These are phyloP conservation scores for Cadophora malorum DNA, from an alignment of 2,329 filamentous ascomycete genomes.

Conservation along the genomic window DNA sequence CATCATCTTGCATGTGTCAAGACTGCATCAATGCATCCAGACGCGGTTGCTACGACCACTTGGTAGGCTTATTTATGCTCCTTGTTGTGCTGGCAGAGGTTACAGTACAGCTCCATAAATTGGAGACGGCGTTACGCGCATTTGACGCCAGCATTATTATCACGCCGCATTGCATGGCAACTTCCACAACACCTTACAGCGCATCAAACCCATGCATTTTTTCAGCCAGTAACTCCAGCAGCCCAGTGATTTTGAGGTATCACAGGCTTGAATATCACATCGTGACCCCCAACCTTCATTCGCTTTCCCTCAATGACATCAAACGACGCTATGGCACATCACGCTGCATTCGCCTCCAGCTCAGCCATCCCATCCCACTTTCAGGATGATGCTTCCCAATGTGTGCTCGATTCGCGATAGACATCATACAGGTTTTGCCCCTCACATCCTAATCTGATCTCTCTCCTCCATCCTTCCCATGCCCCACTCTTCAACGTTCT, in stretches of 20 bases:
- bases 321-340: neutral
- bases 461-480: too few relatives aligned
- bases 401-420: neutral
- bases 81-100: neutral
- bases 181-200: neutral
- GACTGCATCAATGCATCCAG: neutral
- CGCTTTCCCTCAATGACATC: neutral
- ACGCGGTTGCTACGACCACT: neutral
- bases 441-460: neutral
- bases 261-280: neutral
- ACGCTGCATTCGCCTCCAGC: neutral
- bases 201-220: neutral
- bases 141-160: neutral
- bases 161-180: constrained; percentile 1
- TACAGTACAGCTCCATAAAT: neutral
- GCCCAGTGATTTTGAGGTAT: neutral
- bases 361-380: neutral
- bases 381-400: constrained; percentile 1
- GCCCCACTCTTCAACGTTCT: neutral
- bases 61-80: neutral
- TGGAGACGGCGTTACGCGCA: neutral
- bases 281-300: neutral
- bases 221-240: neutral
- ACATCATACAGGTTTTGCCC: neutral
- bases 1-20: constrained; percentile 16